Evolutionary conservation across 345 rosid genomes (phyloP).

Genomic region (Euphorbia lathyris): DNA sequence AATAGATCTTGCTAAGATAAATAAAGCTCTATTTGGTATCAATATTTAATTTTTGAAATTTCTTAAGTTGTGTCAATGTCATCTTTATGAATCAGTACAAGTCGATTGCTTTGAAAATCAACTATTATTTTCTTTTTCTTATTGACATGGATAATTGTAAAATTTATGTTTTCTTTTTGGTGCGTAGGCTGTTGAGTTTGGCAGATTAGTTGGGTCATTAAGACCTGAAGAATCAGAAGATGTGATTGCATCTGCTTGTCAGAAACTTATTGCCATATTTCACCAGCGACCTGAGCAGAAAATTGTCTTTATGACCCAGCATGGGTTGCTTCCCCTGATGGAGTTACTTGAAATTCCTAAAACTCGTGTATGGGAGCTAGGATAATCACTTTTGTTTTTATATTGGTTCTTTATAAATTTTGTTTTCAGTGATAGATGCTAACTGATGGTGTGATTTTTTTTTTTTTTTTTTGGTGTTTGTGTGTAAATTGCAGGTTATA

Average conservation of each 20-base stretch:
- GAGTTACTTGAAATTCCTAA: slow-evolving; percentile 88
- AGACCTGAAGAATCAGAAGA: slow-evolving; percentile 90
- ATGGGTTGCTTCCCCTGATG: slow-evolving; percentile 84
- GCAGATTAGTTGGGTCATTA: slow-evolving; percentile 72
- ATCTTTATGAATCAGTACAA: background rate
- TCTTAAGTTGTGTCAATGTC: background rate
- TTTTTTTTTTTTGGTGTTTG: background rate
- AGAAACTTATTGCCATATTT: slow-evolving; percentile 70
- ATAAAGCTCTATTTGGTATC: background rate
- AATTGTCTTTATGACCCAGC: slow-evolving; percentile 75
- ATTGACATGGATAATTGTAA: slow-evolving; percentile 14
- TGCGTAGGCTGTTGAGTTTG: slow-evolving; percentile 83
- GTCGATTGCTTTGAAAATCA: background rate
- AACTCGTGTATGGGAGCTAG: slow-evolving; percentile 58
- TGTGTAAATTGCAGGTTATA: slow-evolving; percentile 56
- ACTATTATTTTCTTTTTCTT: background rate
- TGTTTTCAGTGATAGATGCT: background rate
- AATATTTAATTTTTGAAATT: background rate
- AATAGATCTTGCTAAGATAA: background rate
- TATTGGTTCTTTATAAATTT: background rate
- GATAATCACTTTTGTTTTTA: slow-evolving; percentile 7
- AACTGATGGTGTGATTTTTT: slow-evolving; percentile 14
- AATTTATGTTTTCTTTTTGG: slow-evolving; percentile 26
- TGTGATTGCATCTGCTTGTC: slow-evolving; percentile 78
- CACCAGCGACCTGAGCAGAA: slow-evolving; percentile 94